Base-by-base conservation (phyloP, 1,284 basidiomycete species). In the Phylloporus sp. region DNA sequence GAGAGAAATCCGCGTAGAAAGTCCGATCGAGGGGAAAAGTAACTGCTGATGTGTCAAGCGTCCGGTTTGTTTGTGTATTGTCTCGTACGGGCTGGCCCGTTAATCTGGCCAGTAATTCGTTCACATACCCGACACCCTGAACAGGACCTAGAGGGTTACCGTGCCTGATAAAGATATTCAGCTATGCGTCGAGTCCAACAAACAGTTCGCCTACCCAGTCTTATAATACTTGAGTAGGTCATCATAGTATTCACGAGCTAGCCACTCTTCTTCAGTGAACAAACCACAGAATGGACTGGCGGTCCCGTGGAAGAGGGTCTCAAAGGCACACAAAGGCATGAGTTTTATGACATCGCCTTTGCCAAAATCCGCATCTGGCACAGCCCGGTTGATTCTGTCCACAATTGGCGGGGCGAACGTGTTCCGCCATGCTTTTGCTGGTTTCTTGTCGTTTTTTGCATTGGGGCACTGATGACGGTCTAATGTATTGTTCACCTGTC, bases 51-150 rank as follows among this genome's bases (percentile, higher is more conserved):
- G 77, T 68, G 70, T 92, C 88, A 37, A 96, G 83, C 1, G 94
- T 96, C n/a, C 77, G 76, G 76, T 95, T 95, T 13, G 91, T 93
- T 69, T 91, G 90, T 0, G 94, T 95, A 61, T 80, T 68, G 75
- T 95, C 93, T 39, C 71, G 74, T 10, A 92, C 90, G 2, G 86
- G 82, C 20, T 77, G 74, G 22, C 82, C 81, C 0, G 88, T 92
- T 40, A 96, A 82, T 24, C 94, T 86, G 0, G 93, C 92, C n/a
- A 96, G 76, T 28, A 96, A 86, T 76, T 96, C 94, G 73, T 94
- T 94, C 69, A 93, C 80, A 72, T 91, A 96, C 15, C 94, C 94
- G 18, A 94, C 89, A 53, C 91, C 92, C 74, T 93, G 91, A 2
- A 92, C 85, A 12, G 80, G 86, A 1, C 92, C 92, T 8, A 93